Conservation (phyloP, 768 basidiomycete genomes). For the Russula sp. region DNA sequence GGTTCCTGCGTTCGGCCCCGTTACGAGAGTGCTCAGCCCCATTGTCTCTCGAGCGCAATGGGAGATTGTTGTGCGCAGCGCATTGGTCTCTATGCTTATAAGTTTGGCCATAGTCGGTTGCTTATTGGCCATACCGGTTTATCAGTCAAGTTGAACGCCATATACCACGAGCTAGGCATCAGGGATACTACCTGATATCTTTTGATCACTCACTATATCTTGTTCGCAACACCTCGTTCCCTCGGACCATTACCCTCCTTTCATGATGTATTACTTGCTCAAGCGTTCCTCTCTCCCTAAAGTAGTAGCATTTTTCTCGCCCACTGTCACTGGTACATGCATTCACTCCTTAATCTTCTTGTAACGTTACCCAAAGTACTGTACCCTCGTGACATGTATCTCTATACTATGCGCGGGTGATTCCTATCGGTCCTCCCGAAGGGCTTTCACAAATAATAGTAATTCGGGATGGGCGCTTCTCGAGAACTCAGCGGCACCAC, state of each 20-base stretch:
- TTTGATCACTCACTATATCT: not conserved
- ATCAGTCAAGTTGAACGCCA: constrained; percentile 25
- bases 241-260: not conserved
- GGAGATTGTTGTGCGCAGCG: constrained; percentile 72
- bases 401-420: not conserved
- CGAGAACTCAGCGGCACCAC: constrained; percentile 15
- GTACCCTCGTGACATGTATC: constrained; percentile 8
- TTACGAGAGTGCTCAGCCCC: constrained; percentile 64
- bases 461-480: constrained; percentile 3
- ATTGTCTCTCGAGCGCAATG: constrained; percentile 75
- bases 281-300: not conserved
- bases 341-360: constrained; percentile 12
- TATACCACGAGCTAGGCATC: not conserved
- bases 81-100: constrained; percentile 40
- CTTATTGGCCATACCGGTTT: constrained; percentile 34
- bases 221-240: not conserved
- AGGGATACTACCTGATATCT: not conserved
- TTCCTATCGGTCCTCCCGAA: not conserved
- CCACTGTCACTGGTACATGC: constrained; percentile 1
- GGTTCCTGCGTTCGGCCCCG: constrained; percentile 69
- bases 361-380: constrained; percentile 11
- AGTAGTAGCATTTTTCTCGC: constrained; percentile 2
- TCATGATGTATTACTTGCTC: not conserved
- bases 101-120: constrained; percentile 30
- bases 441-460: not conserved